Base-by-base conservation (phyloP, 306 rosid genomes). In the cucumber (Cucumis sativus) region DNA sequence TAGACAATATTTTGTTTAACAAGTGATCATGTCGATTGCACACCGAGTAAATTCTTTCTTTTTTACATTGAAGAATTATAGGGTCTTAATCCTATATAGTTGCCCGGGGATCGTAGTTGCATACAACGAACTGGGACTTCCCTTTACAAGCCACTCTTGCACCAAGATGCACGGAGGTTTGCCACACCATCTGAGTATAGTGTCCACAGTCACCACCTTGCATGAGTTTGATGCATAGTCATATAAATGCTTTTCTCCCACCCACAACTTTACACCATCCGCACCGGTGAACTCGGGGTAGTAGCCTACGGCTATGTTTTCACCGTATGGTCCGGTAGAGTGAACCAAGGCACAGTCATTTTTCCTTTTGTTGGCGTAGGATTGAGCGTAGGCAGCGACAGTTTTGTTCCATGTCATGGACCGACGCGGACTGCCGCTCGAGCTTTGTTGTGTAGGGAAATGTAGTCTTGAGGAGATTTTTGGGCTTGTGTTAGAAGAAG, bases 151-250 rank as follows among this genome's bases (percentile, higher is more conserved):
- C 61, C 3, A 61, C 79, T 11, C 73, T 69, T 2, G 83, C 85
- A 43, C 88, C 90, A 11, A 83, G 40, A 43, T 39, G 35, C 28
- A 5, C 10, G 0, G 84, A 60, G 6, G 28, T 33, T 0, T 57
- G n/a, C 84, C 88, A 85, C 62, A 87, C 58, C 0, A 77, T 41
- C 54, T 85, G 88, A 7, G 87, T 85, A 21, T 87, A 87, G 64
- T 87, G 90, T 17, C 47, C 8, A 6, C 87, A 87, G 15, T 72
- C 82, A 5, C 43, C 86, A 0, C 70, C 0, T 52, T 54, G 18
- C 88, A 84, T 0, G 52, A 1, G 59, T 79, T 80, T 0, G 75
- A 33, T 21, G 55, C 1, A 0, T 65, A 33, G 55, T 83, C 79
- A 6, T 83, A 86, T 49, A 28, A 6, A 0, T 40, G 21, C 73